phyloP scores from a whole-genome alignment of 2,329 filamentous ascomycete species.

The Emergomyces orientalis region DNA sequence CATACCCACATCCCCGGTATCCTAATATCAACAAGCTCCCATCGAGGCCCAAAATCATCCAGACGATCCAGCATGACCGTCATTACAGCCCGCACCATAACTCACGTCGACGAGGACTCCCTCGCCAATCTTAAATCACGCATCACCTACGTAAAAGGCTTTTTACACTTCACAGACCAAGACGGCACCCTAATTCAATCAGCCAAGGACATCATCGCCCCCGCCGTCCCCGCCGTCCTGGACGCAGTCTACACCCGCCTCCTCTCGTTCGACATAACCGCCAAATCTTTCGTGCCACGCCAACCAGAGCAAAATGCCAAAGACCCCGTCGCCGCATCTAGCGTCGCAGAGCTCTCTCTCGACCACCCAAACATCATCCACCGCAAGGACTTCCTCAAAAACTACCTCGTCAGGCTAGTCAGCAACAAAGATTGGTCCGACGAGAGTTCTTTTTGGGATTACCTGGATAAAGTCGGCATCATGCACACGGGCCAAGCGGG shows the following conservation, averaged over 20 bases:
- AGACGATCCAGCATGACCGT: background rate
- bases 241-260: conserved; percentile 24
- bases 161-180: conserved; percentile 22
- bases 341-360: conserved; percentile 16
- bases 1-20: background rate
- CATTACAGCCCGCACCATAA: background rate
- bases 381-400: conserved; percentile 24
- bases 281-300: conserved; percentile 21
- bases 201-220: conserved; percentile 20
- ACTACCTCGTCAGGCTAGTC: conserved; percentile 22
- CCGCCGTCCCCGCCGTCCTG: conserved; percentile 21
- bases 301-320: conserved; percentile 16
- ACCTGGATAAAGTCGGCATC: conserved; percentile 24
- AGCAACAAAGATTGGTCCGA: conserved; percentile 23
- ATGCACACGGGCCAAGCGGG: conserved; percentile 24
- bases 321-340: conserved; percentile 2
- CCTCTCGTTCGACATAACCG: conserved; percentile 25
- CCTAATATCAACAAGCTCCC: background rate
- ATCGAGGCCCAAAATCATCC: background rate
- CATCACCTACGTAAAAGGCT: conserved; percentile 21
- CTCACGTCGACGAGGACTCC: conserved; percentile 14
- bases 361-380: conserved; percentile 23
- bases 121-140: conserved; percentile 13
- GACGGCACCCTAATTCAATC: conserved; percentile 20
- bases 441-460: conserved; percentile 23